Conservation (phyloP, 495 filamentous ascomycete genomes). For the Hypoxylon cercidicola region DNA sequence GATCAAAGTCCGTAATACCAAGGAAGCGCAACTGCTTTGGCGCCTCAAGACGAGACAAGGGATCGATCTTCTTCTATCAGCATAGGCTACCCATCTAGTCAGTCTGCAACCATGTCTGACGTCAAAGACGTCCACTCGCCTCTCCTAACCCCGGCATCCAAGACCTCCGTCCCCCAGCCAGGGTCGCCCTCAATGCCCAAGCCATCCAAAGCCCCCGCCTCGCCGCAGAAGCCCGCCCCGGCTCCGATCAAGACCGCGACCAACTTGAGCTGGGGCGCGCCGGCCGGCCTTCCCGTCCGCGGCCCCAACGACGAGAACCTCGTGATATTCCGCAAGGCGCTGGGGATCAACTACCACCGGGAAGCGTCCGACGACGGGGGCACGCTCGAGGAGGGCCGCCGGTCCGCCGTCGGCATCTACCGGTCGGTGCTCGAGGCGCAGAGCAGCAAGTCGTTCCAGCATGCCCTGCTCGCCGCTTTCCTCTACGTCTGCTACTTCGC, state of each 20-base stretch:
- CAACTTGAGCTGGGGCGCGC: conserved; percentile 50
- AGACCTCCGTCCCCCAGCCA: conserved; percentile 21
- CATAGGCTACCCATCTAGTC: neutral
- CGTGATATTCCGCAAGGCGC: conserved; percentile 53
- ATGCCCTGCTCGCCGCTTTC: conserved; percentile 43
- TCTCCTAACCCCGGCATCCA: conserved; percentile 24
- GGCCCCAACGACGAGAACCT: conserved; percentile 57
- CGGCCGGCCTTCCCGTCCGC: conserved; percentile 53
- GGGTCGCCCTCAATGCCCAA: conserved; percentile 24
- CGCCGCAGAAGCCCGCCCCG: conserved; percentile 24
- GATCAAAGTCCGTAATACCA: neutral
- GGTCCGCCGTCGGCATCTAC: conserved; percentile 52
- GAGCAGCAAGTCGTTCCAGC: conserved; percentile 39
- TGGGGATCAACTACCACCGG: conserved; percentile 53
- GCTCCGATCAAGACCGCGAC: conserved; percentile 31
- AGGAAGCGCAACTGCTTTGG: neutral
- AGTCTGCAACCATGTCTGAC: conserved; percentile 25
- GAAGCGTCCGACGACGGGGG: conserved; percentile 33
- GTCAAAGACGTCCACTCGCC: conserved; percentile 37
- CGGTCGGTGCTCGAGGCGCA: conserved; percentile 45
- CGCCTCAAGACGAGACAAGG: neutral
- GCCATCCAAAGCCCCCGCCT: conserved; percentile 21
- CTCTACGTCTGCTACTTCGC: conserved; percentile 51
- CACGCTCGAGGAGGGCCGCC: conserved; percentile 56
- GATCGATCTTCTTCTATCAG: conserved; percentile 5